Conservation (phyloP, 192 early-diverging fungal genomes). For the Podila epicladia region DNA sequence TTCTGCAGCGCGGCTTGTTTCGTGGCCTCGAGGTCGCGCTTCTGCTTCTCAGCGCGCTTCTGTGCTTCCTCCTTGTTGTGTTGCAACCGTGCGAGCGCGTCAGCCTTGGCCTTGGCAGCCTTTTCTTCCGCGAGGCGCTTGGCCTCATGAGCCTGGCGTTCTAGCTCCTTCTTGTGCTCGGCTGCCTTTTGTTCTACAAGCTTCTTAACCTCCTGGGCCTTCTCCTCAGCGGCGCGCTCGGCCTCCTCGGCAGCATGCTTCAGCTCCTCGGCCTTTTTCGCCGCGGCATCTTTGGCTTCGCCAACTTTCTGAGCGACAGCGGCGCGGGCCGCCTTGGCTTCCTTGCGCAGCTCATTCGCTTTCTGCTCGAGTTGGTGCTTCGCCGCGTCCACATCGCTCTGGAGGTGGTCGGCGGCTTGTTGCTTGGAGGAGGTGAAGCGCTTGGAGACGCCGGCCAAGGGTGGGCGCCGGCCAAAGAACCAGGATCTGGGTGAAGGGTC, state of each 20-base stretch:
- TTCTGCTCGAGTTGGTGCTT: not conserved
- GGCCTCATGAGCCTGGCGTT: too few relatives aligned
- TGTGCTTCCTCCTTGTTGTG: not conserved
- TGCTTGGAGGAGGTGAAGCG: not conserved
- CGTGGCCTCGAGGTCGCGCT: not conserved
- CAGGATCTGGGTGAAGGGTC: too few relatives aligned
- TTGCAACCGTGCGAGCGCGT: not conserved
- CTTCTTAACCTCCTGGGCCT: not conserved
- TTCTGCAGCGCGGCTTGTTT: not conserved
- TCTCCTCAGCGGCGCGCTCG: not conserved
- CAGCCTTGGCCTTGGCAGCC: not conserved
- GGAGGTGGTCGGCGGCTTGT: too few relatives aligned
- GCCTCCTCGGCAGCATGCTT: not conserved
- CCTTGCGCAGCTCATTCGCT: not conserved
- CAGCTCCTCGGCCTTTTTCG: not conserved
- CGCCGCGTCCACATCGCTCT: not conserved
- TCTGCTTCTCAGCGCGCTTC: not conserved
- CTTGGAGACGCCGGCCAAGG: not conserved
- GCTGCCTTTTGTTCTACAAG: not conserved
- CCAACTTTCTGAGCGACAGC: not conserved
- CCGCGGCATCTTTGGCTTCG: not conserved
- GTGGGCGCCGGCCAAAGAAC: too few relatives aligned
- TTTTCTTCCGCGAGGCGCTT: not conserved
- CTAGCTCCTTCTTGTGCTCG: not conserved
- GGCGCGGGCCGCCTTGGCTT: not conserved